These are phyloP conservation scores for Zygoascus flipseniorum DNA, from an alignment of 805 yeast species.

Conservation along the genomic window DNA sequence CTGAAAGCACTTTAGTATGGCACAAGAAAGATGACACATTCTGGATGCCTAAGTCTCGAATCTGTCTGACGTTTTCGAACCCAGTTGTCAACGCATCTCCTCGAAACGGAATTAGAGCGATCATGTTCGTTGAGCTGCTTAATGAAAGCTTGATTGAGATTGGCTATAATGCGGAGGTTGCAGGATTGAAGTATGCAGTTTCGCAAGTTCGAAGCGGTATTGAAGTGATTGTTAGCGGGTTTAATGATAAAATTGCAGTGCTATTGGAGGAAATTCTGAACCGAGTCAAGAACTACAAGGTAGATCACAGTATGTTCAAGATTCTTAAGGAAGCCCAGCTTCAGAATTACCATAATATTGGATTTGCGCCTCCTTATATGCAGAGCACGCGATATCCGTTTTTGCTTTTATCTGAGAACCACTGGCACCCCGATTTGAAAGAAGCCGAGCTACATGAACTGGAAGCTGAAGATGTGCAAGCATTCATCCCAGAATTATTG, in stretches of 20 bases:
- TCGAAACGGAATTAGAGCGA: slow-evolving; percentile 46
- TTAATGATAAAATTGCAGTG: slow-evolving; percentile 66
- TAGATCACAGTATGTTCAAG: slow-evolving; percentile 53
- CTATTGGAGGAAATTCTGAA: slow-evolving; percentile 54
- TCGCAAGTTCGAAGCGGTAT: slow-evolving; percentile 62
- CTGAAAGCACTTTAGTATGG: slow-evolving; percentile 59
- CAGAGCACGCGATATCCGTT: slow-evolving; percentile 62
- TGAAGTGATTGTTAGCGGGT: slow-evolving; percentile 62
- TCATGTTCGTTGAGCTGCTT: slow-evolving; percentile 59
- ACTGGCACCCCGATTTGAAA: slow-evolving; percentile 60
- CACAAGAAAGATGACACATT: slow-evolving; percentile 83
- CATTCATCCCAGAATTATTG: slow-evolving; percentile 45
- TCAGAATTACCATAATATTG: slow-evolving; percentile 59
- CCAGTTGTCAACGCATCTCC: slow-evolving; percentile 60
- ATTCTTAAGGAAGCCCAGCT: slow-evolving; percentile 54
- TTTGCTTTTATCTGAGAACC: slow-evolving; percentile 59
- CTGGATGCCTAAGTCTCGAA: slow-evolving; percentile 77
- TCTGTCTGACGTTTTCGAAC: slow-evolving; percentile 51
- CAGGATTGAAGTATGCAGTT: slow-evolving; percentile 58
- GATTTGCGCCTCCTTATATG: slow-evolving; percentile 65
- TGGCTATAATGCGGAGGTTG: slow-evolving; percentile 77
- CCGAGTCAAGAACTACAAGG: slow-evolving; percentile 41
- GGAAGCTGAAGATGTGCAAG: slow-evolving; percentile 40
- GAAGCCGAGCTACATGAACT: slow-evolving; percentile 39
- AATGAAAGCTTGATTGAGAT: slow-evolving; percentile 69